phyloP scores from a whole-genome alignment of 768 basidiomycete genomes.

The Terana coerulea region DNA sequence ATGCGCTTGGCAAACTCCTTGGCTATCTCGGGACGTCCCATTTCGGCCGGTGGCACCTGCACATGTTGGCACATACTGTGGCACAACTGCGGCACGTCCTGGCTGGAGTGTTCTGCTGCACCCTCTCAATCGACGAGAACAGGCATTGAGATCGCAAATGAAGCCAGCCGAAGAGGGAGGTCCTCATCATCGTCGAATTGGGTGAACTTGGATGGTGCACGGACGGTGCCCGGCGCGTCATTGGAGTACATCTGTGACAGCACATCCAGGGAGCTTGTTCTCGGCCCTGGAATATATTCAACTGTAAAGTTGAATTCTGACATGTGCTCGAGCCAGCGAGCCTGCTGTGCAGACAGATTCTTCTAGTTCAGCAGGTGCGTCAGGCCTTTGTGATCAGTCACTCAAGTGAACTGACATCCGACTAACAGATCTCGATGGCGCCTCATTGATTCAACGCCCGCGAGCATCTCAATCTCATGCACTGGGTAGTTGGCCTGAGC shows the following conservation, averaged over 20 bases:
- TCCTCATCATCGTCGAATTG: slow-evolving; percentile 13
- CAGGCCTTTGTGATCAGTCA: slow-evolving; percentile 29
- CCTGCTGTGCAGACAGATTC: slow-evolving; percentile 24
- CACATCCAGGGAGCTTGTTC: slow-evolving; percentile 26
- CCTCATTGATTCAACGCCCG: slow-evolving; percentile 35
- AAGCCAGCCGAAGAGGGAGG: not conserved
- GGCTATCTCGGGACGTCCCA: slow-evolving; percentile 10
- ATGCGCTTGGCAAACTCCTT: slow-evolving; percentile 10
- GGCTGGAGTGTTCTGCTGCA: not conserved
- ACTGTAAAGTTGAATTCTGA: slow-evolving; percentile 30
- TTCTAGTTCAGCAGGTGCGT: slow-evolving; percentile 20
- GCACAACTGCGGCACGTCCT: not conserved
- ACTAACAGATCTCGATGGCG: slow-evolving; percentile 25
- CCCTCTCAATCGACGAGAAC: slow-evolving; percentile 14
- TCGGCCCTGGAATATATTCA: slow-evolving; percentile 25
- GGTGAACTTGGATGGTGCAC: slow-evolving; percentile 20
- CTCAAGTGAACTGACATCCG: slow-evolving; percentile 21
- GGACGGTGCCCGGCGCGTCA: slow-evolving; percentile 19
- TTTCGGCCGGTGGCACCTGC: slow-evolving; percentile 2
- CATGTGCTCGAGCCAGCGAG: slow-evolving; percentile 25
- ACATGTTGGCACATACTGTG: not conserved
- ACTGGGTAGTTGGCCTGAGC: slow-evolving; percentile 33
- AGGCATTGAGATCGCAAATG: slow-evolving; percentile 12
- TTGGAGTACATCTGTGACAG: slow-evolving; percentile 22
- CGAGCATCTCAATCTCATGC: slow-evolving; percentile 35